These are phyloP conservation scores for Poteriospumella lacustris DNA, from an alignment of 108 stramenopile genomes.

Conservation along the genomic window DNA sequence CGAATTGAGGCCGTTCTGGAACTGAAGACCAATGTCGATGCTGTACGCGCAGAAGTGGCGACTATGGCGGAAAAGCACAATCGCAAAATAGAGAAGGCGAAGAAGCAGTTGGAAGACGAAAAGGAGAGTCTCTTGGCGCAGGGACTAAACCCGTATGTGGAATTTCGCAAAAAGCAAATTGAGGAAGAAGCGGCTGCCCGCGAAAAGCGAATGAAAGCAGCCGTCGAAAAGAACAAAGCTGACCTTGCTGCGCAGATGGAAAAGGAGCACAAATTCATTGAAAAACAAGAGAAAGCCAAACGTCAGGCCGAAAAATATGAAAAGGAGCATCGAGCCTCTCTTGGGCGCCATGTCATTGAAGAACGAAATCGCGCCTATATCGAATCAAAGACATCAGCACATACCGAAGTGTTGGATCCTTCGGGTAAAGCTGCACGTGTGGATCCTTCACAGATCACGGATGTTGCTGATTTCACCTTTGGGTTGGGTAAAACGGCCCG, in stretches of 20 bases:
- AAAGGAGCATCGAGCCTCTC: slow-evolving; percentile 16
- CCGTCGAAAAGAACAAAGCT: slow-evolving; percentile 16
- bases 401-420: slow-evolving; percentile 18
- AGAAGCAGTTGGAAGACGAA: neutral
- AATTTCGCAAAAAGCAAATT: slow-evolving; percentile 16
- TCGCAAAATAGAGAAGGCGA: neutral
- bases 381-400: neutral
- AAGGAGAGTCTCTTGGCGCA: slow-evolving; percentile 1
- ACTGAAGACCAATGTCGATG: slow-evolving; percentile 12
- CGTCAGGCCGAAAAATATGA: neutral
- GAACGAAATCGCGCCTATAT: slow-evolving; percentile 17
- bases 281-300: neutral
- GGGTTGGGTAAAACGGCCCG: slow-evolving; percentile 11
- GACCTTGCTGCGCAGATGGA: neutral
- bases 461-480: slow-evolving; percentile 12
- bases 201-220: neutral
- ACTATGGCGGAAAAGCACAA: neutral
- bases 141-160: slow-evolving; percentile 24
- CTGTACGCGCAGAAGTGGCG: neutral
- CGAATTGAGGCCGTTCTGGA: slow-evolving; percentile 22
- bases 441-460: slow-evolving; percentile 25
- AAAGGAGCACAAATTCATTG: neutral
- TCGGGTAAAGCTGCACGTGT: slow-evolving; percentile 18
- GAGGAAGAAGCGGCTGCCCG: neutral
- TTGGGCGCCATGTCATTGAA: slow-evolving; percentile 9